Conservation (phyloP, 169 alveolate species). For the Miamiensis avidus region DNA sequence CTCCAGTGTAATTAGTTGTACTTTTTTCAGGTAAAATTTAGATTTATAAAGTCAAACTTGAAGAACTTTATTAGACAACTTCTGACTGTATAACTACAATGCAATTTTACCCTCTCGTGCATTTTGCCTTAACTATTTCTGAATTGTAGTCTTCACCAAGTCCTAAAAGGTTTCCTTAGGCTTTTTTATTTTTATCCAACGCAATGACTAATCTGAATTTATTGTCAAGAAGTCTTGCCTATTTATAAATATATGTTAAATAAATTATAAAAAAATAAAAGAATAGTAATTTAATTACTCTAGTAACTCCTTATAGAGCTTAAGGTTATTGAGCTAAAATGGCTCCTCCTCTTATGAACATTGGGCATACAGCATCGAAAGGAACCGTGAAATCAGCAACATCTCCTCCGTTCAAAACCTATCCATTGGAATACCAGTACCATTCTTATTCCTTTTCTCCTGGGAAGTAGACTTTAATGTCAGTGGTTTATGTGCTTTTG, state of each 20-base stretch:
- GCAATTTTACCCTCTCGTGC: background rate
- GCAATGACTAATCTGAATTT: background rate
- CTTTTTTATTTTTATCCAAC: background rate
- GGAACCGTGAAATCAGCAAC: background rate
- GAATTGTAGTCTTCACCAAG: background rate
- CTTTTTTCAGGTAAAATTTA: too few species aligned
- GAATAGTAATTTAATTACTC: background rate
- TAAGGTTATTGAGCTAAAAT: background rate
- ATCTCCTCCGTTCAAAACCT: background rate
- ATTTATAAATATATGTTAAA: too few species aligned
- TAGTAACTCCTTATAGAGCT: too few species aligned
- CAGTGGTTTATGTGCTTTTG: background rate
- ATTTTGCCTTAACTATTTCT: background rate
- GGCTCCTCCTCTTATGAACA: background rate
- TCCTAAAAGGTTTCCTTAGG: background rate
- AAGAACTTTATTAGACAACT: background rate
- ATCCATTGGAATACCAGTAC: too few species aligned
- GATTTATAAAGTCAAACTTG: too few species aligned
- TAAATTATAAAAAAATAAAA: too few species aligned
- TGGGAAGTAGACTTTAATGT: background rate
- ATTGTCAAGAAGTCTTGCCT: background rate
- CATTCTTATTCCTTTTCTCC: background rate
- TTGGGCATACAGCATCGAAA: background rate
- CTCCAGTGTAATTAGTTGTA: too few species aligned
- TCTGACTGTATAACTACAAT: background rate